Evolutionary conservation across 805 yeast species (phyloP), one percentile per base, ranked within the genome.

Genomic region (Lachancea kluyveri): DNA sequence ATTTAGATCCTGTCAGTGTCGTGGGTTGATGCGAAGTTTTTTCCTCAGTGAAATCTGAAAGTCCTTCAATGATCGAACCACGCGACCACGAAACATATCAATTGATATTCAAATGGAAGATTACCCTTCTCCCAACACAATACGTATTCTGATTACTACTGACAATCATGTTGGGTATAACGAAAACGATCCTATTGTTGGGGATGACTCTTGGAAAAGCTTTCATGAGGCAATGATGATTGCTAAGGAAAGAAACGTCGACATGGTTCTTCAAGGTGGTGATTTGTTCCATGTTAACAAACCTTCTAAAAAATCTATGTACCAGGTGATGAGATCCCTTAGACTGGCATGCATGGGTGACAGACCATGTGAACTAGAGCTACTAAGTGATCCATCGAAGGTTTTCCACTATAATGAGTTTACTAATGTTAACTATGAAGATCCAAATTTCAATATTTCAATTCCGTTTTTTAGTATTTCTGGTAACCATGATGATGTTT

Each of bases 401-500:
- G 74, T 76, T 2, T 67, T 81, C 41, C 36, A 45, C 18, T 77
- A 72, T 29, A 77, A 74, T 35, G 80, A 82, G 11, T 67, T 81
- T 43, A 72, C 77, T 30, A 70, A 73, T 34, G 82, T 88, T 17
- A 87, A 87, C 50, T 94, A 84, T 54, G 92, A 85, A 50, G 97
- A 92, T 54, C 86, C 90, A 2, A 86, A 92, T 54, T 59, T 85
- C 39, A 92, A 92, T 56, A 79, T 92, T 3, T 77, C 94, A 0
- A 71, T 88, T 10, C 98, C 98, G 0, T 72, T 92, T 6, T 86
- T 92, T 64, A 90, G 88, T 5, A 90, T 92, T 4, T 77, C 90
- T 27, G 98, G 98, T 3, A 92, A 92, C 49, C 98, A 92, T 54
- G 98, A 92, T 57, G 97, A 92, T 58, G 85, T 95, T 3, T 83